phyloP scores from a whole-genome alignment of 176 grass and related monocot species.

The Aegilops sharonensis region DNA sequence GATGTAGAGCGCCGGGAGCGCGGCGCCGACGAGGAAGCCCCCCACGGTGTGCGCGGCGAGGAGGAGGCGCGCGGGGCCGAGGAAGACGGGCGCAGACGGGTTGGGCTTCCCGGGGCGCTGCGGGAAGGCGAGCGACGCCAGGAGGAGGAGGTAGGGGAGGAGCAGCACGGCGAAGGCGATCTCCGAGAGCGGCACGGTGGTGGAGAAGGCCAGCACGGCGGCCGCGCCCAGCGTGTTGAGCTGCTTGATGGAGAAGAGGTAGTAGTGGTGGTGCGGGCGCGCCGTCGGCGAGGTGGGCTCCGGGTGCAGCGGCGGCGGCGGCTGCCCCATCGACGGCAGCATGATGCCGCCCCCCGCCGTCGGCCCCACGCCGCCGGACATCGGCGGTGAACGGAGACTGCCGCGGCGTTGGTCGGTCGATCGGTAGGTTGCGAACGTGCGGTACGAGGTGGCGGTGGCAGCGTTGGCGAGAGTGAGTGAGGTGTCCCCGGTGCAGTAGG shows the following conservation, averaged over 20 bases:
- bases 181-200: constrained; percentile 40
- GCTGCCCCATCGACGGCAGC: constrained; percentile 32
- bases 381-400: neutral
- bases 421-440: neutral
- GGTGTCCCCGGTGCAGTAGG: neutral
- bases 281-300: constrained; percentile 37
- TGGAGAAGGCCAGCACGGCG: constrained; percentile 50
- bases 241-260: constrained; percentile 71
- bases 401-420: too few species aligned
- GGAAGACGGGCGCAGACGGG: constrained; percentile 39
- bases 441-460: neutral
- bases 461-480: neutral
- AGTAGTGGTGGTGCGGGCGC: constrained; percentile 47
- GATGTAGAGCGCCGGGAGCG: constrained; percentile 72
- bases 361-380: constrained; percentile 55
- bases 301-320: constrained; percentile 40
- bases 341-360: constrained; percentile 46
- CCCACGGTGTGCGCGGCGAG: constrained; percentile 41
- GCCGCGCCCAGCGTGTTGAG: constrained; percentile 56
- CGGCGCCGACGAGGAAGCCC: constrained; percentile 55
- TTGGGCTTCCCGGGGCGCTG: constrained; percentile 20
- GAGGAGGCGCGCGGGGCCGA: constrained; percentile 23
- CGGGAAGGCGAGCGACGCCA: constrained; percentile 47
- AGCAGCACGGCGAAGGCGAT: constrained; percentile 47
- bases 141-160: constrained; percentile 47